Evolutionary conservation across 805 yeast species (phyloP).

Genomic region (Candida silvicultrix): DNA sequence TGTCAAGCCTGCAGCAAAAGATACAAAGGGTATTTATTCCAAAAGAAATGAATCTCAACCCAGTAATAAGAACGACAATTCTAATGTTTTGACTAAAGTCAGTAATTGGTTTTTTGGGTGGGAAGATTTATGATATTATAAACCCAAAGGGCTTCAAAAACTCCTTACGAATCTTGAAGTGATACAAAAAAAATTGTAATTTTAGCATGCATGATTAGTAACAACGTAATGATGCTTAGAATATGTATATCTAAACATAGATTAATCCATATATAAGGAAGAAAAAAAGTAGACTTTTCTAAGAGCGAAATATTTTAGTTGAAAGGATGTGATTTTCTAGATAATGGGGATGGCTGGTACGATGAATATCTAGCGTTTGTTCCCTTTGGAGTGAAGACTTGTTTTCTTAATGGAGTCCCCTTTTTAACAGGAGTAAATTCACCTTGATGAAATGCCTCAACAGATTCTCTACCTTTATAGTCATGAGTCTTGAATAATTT

Average conservation of each 20-base stretch:
- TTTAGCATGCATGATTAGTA: not conserved
- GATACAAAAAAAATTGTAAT: not conserved
- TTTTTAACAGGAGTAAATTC: conserved; percentile 25
- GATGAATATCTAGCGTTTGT: not conserved
- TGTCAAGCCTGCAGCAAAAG: conserved; percentile 13
- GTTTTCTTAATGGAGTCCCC: conserved; percentile 12
- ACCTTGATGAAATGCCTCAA: conserved; percentile 25
- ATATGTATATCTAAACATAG: not conserved
- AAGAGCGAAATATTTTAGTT: too few relatives aligned
- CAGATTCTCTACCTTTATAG: conserved; percentile 20
- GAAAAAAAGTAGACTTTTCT: too few relatives aligned
- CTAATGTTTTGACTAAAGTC: conserved; percentile 25
- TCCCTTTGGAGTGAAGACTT: not conserved
- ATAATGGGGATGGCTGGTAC: conserved; percentile 20
- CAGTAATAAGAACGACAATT: conserved; percentile 9
- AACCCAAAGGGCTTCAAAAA: too few relatives aligned
- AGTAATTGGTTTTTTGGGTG: conserved; percentile 50
- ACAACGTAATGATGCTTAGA: not conserved
- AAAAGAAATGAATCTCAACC: conserved; percentile 22
- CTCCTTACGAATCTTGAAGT: too few relatives aligned
- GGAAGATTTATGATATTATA: conserved; percentile 37
- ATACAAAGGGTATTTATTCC: conserved; percentile 14
- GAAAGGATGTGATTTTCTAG: conserved; percentile 7
- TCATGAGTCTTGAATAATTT: conserved; percentile 49
- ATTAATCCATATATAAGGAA: too few relatives aligned